Evolutionary conservation across 257 asterid genomes (phyloP), one percentile per base, ranked within the genome.

Genomic region (Verbena officinalis): DNA sequence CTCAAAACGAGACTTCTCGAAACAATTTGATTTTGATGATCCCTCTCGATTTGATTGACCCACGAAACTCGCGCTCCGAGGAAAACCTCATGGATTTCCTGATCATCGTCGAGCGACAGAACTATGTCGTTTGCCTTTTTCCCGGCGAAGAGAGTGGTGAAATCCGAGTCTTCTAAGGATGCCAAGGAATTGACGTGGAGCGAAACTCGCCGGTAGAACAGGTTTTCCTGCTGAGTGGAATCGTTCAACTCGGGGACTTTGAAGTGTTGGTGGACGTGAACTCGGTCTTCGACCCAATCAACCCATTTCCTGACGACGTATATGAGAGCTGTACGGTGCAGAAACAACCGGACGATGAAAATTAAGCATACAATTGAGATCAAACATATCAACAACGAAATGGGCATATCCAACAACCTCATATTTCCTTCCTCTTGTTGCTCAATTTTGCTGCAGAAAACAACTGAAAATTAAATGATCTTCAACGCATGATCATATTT

Each of bases 281-380:
- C 67, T 53, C 78, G 78, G 63, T 87, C 90, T 21, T 74, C 85
- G 4, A 87, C 21, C 87, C 88, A 85, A 16, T 76, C 77, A 6
- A 27, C 55, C 78, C 81, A 80, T 64, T 69, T 82, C 19, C 94
- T 64, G 17, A 80, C 70, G 43, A 71, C 80, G 9, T 56, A 77
- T 4, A 90, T 85, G n/a, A 90, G 80, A 34, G 92, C 91, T 1
- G 96, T 90, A 60, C 84, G 82, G 61, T 85, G 81, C 7, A 87
- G 67, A 13, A 87, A 75, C 20, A 75, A 82, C 54, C 95, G 82
- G 59, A 70, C 59, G 31, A 85, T 34, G 54, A 79, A 71, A 11
- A 77, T 20, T 0, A 71, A 20, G 33, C 70, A 64, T 13, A 68
- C 0, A 13, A 65, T 3, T 10, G 76, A 43, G 27, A 81, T n/a